Evolutionary conservation across 371 early-diverging fungal species (phyloP), one percentile per base, ranked within the genome.

Genomic region (Rhizopus stolonifer): DNA sequence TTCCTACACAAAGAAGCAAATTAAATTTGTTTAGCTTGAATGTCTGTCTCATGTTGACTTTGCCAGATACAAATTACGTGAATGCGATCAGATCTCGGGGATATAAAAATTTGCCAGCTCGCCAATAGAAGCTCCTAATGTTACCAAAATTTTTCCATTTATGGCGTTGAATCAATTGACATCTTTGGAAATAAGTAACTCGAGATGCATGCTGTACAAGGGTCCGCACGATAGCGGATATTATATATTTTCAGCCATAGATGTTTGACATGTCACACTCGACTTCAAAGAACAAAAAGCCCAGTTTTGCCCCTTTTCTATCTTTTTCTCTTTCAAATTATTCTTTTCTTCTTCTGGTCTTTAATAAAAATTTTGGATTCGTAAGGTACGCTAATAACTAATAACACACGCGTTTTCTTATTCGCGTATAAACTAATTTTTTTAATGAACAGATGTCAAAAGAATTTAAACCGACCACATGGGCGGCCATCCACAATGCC

Each of bases 401-500:
- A 42, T 10, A 17, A 42, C 15, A 52, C 25, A 13, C 6, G 47
- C 43, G 22, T 42, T 55, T 42, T 48, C n/a, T 40, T 17, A 25
- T 43, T 43, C 10, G 14, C 19, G 31, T 39, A 42, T 31, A 31
- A 39, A 42, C 19, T 26, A 15, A 4, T 44, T 36, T 4, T 36
- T 4, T 36, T 15, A 14, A n/a, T 36, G n/a, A 36, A 14, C 36
- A 64, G 64, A 64, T 64, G 64, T 58, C 59, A 46, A 64, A 58
- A 15, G 48, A 32, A 34, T 64, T 64, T 67, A 81, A 78, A 65
- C 80, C 80, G 58, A 81, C 82, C 15, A 64, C 69, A 48, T 85
- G 82, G 77, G 68, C 77, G 11, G 70, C 65, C 56, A 74, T 85
- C 56, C 61, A 72, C 49, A 85, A 85, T 58, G 65, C 89, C 18